Conservation (phyloP, 2,329 filamentous ascomycete species). For the Achaetomium macrosporum region DNA sequence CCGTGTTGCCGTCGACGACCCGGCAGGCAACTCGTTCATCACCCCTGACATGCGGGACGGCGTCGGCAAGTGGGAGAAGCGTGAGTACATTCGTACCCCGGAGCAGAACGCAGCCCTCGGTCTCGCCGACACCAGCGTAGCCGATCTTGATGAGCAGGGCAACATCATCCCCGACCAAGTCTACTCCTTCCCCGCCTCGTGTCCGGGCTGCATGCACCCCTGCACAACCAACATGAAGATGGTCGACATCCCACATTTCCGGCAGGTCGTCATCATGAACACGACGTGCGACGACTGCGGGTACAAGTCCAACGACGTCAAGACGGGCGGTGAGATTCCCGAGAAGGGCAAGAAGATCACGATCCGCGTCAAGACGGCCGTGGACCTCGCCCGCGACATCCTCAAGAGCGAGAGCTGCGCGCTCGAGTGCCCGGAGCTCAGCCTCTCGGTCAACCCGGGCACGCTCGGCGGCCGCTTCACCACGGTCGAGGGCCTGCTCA, state of each 20-base stretch:
- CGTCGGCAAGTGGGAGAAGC: constrained; percentile 82
- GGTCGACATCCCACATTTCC: constrained; percentile 96
- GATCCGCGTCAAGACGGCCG: constrained; percentile 59
- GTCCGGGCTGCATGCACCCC: constrained; percentile 79
- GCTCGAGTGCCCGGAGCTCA: constrained; percentile 79
- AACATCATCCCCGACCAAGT: constrained; percentile 92
- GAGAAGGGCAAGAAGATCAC: constrained; percentile 79
- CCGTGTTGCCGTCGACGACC: constrained; percentile 81
- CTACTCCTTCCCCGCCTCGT: constrained; percentile 86
- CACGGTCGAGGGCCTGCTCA: constrained; percentile 88
- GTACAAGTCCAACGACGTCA: constrained; percentile 94
- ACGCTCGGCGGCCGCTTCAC: constrained; percentile 96
- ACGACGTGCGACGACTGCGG: constrained; percentile 89
- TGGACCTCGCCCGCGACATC: constrained; percentile 85
- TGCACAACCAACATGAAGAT: constrained; percentile 98
- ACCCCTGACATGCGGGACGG: constrained; percentile 75
- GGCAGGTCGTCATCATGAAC: constrained; percentile 93
- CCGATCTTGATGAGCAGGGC: constrained; percentile 49
- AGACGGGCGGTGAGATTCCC: constrained; percentile 90
- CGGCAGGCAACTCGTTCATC: constrained; percentile 94
- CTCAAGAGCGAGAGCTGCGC: constrained; percentile 93
- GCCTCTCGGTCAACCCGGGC: constrained; percentile 82
- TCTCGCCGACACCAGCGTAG: constrained; percentile 58
- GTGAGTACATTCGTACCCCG: constrained; percentile 73
- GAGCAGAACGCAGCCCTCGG: constrained; percentile 86